These are phyloP conservation scores for Stereum hirsutum DNA, from an alignment of 1,284 basidiomycete species.

Conservation along the genomic window DNA sequence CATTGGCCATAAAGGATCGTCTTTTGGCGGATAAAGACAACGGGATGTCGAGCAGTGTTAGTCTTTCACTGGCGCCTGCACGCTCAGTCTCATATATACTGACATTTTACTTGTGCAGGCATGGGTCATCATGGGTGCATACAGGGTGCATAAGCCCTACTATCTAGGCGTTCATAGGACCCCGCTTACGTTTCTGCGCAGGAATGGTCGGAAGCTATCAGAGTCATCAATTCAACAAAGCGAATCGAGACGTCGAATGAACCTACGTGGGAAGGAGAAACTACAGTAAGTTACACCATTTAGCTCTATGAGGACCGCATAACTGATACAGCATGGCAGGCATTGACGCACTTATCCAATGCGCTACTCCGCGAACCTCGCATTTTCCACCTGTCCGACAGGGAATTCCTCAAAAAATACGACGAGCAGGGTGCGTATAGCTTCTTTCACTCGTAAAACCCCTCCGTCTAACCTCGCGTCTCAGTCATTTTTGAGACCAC, in stretches of 20 bases:
- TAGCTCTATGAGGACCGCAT: no score
- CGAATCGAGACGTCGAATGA: neutral
- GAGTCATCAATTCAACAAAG: neutral
- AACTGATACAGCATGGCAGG: conserved; percentile 15
- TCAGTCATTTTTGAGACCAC: conserved; percentile 21
- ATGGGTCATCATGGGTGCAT: conserved; percentile 21
- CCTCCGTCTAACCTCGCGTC: conserved; percentile 19
- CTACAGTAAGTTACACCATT: neutral
- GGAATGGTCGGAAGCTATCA: neutral
- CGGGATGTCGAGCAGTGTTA: conserved; percentile 17
- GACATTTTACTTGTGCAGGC: no score
- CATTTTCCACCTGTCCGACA: conserved; percentile 21
- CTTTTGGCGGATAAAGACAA: conserved; percentile 10
- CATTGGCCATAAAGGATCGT: conserved; percentile 9
- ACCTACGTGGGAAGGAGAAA: neutral
- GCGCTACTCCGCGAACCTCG: conserved; percentile 24
- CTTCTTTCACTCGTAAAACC: neutral
- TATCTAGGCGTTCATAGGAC: neutral
- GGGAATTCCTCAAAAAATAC: conserved; percentile 19
- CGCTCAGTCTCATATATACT: neutral
- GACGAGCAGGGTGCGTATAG: conserved; percentile 26
- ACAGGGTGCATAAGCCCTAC: conserved; percentile 13
- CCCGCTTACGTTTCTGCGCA: neutral
- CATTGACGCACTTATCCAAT: conserved; percentile 18
- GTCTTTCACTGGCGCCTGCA: conserved; percentile 7